Evolutionary conservation across 2,329 filamentous ascomycete genomes (phyloP), one percentile per base, ranked within the genome.

Genomic region (Diaporthe citriasiana): DNA sequence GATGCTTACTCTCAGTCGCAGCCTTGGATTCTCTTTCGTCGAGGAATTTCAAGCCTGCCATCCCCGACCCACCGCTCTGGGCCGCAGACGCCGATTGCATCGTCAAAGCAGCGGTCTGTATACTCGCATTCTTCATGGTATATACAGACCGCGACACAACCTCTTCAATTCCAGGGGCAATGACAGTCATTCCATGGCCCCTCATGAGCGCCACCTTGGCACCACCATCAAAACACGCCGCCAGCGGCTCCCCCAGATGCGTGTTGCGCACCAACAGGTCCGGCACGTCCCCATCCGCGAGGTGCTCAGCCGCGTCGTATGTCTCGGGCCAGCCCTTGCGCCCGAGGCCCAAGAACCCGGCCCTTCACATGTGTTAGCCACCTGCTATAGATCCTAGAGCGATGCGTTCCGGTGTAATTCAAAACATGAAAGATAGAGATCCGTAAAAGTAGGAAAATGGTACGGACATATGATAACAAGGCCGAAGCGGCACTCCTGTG

Each of bases 391-490:
- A n/a, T n/a, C n/a, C n/a, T n/a, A n/a, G n/a, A n/a, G n/a, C n/a
- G n/a, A n/a, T n/a, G n/a, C n/a, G n/a, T n/a, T n/a, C n/a, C n/a
- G n/a, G n/a, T n/a, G n/a, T n/a, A n/a, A n/a, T n/a, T n/a, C n/a
- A n/a, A n/a, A n/a, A n/a, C n/a, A n/a, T n/a, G n/a, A n/a, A n/a
- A n/a, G n/a, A n/a, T n/a, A n/a, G n/a, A n/a, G n/a, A n/a, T n/a
- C n/a, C n/a, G n/a, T n/a, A n/a, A n/a, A n/a, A n/a, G n/a, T n/a
- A n/a, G n/a, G n/a, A n/a, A n/a, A n/a, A n/a, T n/a, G n/a, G n/a
- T n/a, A n/a, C n/a, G n/a, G n/a, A n/a, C 79, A 86, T 84, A 75
- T 87, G 85, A 74, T 81, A 83, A 55, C 79, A 80, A 3, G 87
- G 82, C 9, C 79, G 79, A 74, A 89, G 78, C 1, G 82, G 81